phyloP scores from a whole-genome alignment of 2,329 filamentous ascomycete genomes.

The Trichoderma aggressivum region DNA sequence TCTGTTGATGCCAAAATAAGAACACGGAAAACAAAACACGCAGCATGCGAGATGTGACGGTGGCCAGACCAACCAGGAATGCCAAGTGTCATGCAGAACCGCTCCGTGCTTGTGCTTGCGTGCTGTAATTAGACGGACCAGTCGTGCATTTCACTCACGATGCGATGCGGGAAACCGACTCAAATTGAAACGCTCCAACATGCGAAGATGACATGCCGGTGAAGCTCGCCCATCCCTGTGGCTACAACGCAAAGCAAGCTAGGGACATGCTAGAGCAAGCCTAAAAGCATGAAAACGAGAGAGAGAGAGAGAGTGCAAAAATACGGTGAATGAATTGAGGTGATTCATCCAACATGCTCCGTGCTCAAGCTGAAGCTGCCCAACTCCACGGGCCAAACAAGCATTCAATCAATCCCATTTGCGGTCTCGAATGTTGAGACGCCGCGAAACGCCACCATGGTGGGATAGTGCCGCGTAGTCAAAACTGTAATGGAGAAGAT shows the following conservation, averaged over 20 bases:
- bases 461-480: conserved; percentile 7
- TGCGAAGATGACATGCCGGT: conserved; percentile 1
- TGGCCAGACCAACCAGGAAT: neutral
- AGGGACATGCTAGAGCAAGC: neutral
- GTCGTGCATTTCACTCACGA: conserved; percentile 5
- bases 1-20: conserved; percentile 7
- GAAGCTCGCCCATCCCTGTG: neutral
- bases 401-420: neutral
- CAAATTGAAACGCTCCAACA: conserved; percentile 10
- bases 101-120: neutral
- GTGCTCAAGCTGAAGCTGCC: conserved; percentile 6
- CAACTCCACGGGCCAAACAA: neutral
- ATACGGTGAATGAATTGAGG: neutral
- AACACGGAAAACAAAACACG: neutral
- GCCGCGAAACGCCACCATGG: neutral
- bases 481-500: conserved; percentile 4
- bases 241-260: neutral
- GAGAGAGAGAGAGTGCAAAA: too few relatives aligned
- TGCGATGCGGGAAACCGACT: conserved; percentile 3
- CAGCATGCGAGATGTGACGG: neutral
- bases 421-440: neutral
- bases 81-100: conserved; percentile 5
- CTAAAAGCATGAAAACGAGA: neutral
- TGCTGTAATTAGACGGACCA: conserved; percentile 3
- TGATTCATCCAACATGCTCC: neutral